Conservation (phyloP, 306 rosid genomes). For the cucumber (Cucumis sativus) region DNA sequence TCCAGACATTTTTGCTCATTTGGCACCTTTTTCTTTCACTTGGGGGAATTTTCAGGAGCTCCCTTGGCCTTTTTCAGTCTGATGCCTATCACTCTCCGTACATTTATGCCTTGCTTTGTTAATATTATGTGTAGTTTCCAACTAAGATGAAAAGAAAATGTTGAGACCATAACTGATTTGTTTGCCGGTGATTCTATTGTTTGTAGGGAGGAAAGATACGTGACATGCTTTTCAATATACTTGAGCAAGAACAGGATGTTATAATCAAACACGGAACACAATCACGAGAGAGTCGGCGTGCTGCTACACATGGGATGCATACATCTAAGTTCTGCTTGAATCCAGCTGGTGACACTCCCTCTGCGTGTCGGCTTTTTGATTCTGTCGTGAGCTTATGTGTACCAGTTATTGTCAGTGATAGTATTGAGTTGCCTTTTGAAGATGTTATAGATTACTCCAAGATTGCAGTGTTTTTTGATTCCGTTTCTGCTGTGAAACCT, state of each 20-base stretch:
- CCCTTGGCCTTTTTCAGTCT: neutral
- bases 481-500: constrained; percentile 47
- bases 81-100: neutral
- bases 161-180: neutral
- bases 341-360: constrained; percentile 99
- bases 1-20: neutral
- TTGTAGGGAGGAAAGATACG: constrained; percentile 87
- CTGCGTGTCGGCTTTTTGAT: constrained; percentile 91
- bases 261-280: constrained; percentile 84
- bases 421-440: constrained; percentile 87
- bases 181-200: neutral
- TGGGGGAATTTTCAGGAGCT: neutral
- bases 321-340: constrained; percentile 81
- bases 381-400: constrained; percentile 87
- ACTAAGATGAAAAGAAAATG: neutral
- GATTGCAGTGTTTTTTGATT: constrained; percentile 71
- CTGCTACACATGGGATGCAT: constrained; percentile 92
- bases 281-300: constrained; percentile 82
- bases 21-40: neutral
- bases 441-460: constrained; percentile 75
- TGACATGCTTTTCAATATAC: constrained; percentile 61
- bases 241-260: constrained; percentile 59
- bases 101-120: neutral
- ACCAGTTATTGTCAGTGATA: constrained; percentile 78
- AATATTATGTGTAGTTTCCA: neutral